A percentile compares a stretch with the other conserved stretches of the same genome.
phyloP scores from a whole-genome alignment of 163 green algal genomes.

The Scenedesmus sp. region DNA sequence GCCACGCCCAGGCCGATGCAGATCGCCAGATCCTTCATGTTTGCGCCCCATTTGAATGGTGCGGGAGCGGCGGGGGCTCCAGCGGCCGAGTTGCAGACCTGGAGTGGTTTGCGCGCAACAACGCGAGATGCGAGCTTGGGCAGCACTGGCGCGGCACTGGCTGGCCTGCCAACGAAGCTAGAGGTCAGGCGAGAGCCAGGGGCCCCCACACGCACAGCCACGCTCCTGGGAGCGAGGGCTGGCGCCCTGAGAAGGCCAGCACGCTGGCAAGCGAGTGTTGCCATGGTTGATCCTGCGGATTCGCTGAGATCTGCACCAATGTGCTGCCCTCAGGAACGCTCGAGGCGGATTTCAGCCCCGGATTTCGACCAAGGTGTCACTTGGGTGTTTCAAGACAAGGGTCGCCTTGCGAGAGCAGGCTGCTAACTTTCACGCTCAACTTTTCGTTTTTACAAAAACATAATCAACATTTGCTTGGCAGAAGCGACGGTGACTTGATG shows the following conservation, averaged over 20 bases:
- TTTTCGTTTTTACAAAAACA: too few species aligned
- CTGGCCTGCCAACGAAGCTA: not conserved
- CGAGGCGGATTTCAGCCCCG: not conserved
- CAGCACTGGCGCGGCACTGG: conserved; percentile 1
- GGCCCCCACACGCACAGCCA: conserved; percentile 6
- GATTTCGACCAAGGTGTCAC: conserved; percentile 1
- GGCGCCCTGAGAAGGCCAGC: conserved; percentile 13
- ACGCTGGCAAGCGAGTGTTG: conserved; percentile 10
- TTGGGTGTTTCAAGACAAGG: not conserved
- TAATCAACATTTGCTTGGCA: not conserved
- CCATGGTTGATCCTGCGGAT: conserved; percentile 17
- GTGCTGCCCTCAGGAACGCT: not conserved
- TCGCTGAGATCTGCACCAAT: conserved; percentile 7
- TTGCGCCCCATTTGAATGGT: conserved; percentile 80
- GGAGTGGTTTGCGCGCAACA: conserved; percentile 15
- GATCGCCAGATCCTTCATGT: conserved; percentile 96
- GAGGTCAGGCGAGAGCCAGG: not conserved
- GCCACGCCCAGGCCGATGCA: conserved; percentile 84
- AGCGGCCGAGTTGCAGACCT: conserved; percentile 5
- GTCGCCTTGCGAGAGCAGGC: not conserved
- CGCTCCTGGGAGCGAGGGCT: conserved; percentile 6
- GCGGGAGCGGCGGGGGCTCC: conserved; percentile 29
- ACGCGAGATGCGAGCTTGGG: conserved; percentile 14
- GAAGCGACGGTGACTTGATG: not conserved
- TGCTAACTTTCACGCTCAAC: not conserved